Evolutionary conservation across 169 alveolate species (phyloP), one percentile per base, ranked within the genome.

Genomic region (Cryptosporidium parvum): DNA sequence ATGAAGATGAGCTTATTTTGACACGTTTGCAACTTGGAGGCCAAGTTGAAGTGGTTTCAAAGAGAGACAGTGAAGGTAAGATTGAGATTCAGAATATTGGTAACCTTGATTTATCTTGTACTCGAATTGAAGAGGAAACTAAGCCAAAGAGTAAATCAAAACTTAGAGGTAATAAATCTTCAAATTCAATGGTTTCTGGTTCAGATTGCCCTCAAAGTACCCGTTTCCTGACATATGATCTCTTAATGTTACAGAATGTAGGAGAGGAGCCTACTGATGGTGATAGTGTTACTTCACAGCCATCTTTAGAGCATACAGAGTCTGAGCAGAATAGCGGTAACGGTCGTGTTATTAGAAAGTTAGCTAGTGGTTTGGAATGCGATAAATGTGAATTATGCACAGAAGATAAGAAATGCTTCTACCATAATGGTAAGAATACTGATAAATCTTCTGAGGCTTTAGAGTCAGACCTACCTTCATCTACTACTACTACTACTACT

Each of bases 21-120:
- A 52, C 86, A 10, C 35, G 69, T 12, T 9, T 73, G 35, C 53
- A 73, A 2, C 67, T 73, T 16, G 86, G 70, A n/a, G 86, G 86
- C 7, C 9, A 23, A 9, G 2, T 73, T 53, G 69, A 51, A 6
- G 7, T 73, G 16, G 68, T 73, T 18, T 48, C 86, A 0, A 73
- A 61, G 67, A 73, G 48, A 26, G 23, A 29, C 7, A 4, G 29
- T 37, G 10, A 31, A 2, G 86, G 86, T 31, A 12, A 35, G n/a
- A n/a, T 48, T 6, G 33, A 12, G 12, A n/a, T 73, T 23, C 16
- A 29, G n/a, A 53, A 53, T 23, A 56, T 73, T 18, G 37, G 53
- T 10, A 26, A 44, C 42, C 29, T 58, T 14, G 45, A 26, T 31
- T 16, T 73, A 23, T 73, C 53, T 31, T 73, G 86, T 44, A 58